Base-by-base conservation (phyloP, 441 rosid species). In the Hypseocharis bilobata region DNA sequence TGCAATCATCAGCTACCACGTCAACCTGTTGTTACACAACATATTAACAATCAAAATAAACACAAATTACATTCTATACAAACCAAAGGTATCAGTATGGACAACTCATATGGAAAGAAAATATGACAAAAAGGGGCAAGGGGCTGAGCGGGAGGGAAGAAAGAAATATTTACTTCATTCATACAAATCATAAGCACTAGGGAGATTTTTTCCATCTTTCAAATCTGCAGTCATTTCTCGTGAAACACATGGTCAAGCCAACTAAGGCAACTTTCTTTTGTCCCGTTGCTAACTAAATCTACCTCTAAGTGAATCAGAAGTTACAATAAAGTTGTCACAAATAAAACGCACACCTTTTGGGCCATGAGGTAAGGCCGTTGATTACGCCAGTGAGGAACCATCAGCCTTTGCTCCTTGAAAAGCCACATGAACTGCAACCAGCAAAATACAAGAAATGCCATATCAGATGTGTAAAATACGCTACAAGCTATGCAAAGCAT, bases 321-420 rank as follows among this genome's bases (percentile, higher is more conserved):
- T 38, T 32, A 51, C 0, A 17, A 59, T 17, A 63, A 30, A 22
- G 17, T 42, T 26, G 16, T 14, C 19, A 67, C 34, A 61, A 51
- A 26, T 16, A 38, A 42, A 28, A 71, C 26, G 57, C 26, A 62
- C 66, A 90, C 98, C 96, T 88, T 80, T 42, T 87, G 83, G 60
- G 94, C 82, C 77, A 88, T 73, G 28, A 92, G 77, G 67, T 86
- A 92, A 51, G 98, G 84, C 30, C 96, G 79, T 56, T 84, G 92
- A 58, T 78, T 86, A 74, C 97, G 82, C 98, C 98, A 92, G 42
- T 83, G 91, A 75, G 98, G 98, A 32, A 70, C 76, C 3, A 86
- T 74, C 45, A 87, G 81, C 76, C 89, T 86, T 80, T 90, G 97
- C 77, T 86, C 94, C 84, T 81, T 90, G 70, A 85, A 90, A 60